phyloP scores from a whole-genome alignment of 768 basidiomycete species.

The Pisolithus tinctorius region DNA sequence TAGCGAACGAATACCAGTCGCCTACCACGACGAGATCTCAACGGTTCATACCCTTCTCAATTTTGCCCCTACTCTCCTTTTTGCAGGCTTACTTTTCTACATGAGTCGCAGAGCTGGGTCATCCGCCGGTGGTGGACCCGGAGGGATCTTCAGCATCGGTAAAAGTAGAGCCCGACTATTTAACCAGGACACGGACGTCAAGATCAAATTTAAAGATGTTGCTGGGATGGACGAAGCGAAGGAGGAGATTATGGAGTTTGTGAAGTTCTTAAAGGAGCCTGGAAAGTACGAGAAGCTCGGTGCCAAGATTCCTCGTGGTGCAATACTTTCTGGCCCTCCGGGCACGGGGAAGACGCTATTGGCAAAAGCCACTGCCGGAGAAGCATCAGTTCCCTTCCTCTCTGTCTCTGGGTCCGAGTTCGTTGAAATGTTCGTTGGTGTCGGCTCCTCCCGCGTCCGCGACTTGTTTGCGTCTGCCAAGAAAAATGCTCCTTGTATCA shows the following conservation, averaged over 20 bases:
- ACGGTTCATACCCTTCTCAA: slow-evolving; percentile 75
- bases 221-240: slow-evolving; percentile 99
- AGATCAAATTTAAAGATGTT: slow-evolving; percentile 91
- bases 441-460: slow-evolving; percentile 93
- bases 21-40: slow-evolving; percentile 93
- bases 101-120: slow-evolving; percentile 68
- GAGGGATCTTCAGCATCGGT: slow-evolving; percentile 95
- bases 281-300: slow-evolving; percentile 91
- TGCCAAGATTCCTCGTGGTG: slow-evolving; percentile 95
- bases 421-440: slow-evolving; percentile 99
- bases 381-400: slow-evolving; percentile 96
- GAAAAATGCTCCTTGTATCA: slow-evolving; percentile 97
- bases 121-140: slow-evolving; percentile 56
- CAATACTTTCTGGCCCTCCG: slow-evolving; percentile 91
- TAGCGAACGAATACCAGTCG: slow-evolving; percentile 91
- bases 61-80: slow-evolving; percentile 91
- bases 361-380: slow-evolving; percentile 97
- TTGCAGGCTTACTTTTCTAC: slow-evolving; percentile 86
- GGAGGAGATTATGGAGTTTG: slow-evolving; percentile 99
- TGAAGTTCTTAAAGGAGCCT: slow-evolving; percentile 97
- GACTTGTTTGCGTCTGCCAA: slow-evolving; percentile 97
- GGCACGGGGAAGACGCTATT: slow-evolving; percentile 98
- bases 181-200: slow-evolving; percentile 94
- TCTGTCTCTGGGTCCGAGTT: slow-evolving; percentile 99
- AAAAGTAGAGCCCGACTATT: slow-evolving; percentile 93